phyloP scores from a whole-genome alignment of 169 alveolate species.

The Babesia bigemina region DNA sequence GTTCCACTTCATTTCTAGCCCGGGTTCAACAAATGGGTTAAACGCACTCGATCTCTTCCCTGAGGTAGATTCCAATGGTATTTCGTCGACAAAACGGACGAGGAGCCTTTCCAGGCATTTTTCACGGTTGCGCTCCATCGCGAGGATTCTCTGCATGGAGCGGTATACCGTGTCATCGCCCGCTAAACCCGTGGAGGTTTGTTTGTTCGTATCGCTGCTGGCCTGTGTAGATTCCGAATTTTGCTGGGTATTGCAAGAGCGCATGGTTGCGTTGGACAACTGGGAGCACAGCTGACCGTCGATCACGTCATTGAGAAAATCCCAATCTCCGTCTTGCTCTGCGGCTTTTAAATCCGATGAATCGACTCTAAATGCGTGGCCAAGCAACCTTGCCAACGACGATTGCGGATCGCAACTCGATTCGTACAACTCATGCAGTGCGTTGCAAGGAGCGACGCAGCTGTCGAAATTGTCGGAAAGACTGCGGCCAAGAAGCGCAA shows the following conservation, averaged over 20 bases:
- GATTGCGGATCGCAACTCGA: neutral
- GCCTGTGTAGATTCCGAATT: neutral
- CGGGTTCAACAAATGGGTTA: conserved; percentile 31
- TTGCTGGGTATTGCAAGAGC: neutral
- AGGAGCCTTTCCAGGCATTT: conserved; percentile 17
- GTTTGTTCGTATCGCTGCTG: neutral
- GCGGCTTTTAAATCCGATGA: neutral
- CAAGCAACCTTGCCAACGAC: neutral
- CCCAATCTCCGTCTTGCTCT: neutral
- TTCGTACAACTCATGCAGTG: neutral
- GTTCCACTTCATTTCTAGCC: conserved; percentile 44
- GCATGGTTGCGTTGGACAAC: conserved; percentile 4
- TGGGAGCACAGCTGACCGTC: conserved; percentile 1
- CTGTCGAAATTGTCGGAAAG: conserved; percentile 6
- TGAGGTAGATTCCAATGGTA: conserved; percentile 2
- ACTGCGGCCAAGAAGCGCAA: neutral
- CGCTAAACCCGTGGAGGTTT: neutral
- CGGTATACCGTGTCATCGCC: neutral
- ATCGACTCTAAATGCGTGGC: conserved; percentile 21
- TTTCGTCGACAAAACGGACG: conserved; percentile 48
- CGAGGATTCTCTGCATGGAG: conserved; percentile 1
- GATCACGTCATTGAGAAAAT: neutral
- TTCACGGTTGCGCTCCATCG: conserved; percentile 14
- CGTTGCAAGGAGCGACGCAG: conserved; percentile 1
- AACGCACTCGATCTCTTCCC: neutral